phyloP scores from a whole-genome alignment of 345 rosid species.

The Camelina sativa region DNA sequence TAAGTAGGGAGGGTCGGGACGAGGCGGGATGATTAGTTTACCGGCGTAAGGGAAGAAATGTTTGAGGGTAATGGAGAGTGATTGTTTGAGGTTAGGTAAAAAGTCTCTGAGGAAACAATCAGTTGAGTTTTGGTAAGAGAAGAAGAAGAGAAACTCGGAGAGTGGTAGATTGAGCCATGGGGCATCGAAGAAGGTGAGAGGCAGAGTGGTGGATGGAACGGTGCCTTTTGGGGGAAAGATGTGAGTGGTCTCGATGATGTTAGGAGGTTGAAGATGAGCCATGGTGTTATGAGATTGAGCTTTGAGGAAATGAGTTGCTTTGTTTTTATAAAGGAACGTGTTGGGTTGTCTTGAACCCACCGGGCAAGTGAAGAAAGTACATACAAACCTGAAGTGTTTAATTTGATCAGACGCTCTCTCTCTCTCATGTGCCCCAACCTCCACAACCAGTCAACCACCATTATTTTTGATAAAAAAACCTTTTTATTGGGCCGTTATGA shows the following conservation, averaged over 20 bases:
- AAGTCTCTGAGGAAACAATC: conserved; percentile 38
- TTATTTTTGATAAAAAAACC: neutral
- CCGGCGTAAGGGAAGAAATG: conserved; percentile 55
- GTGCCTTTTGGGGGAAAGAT: conserved; percentile 49
- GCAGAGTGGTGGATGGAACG: conserved; percentile 43
- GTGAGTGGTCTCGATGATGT: conserved; percentile 37
- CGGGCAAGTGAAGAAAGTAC: conserved; percentile 32
- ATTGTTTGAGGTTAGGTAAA: conserved; percentile 52
- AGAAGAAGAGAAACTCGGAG: conserved; percentile 47
- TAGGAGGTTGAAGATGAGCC: conserved; percentile 13
- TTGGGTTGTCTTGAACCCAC: conserved; percentile 2
- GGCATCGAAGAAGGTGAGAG: conserved; percentile 52
- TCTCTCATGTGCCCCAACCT: conserved; percentile 20
- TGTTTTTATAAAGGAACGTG: neutral
- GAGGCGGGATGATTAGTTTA: conserved; percentile 37
- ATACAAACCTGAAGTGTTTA: no score
- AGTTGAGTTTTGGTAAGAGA: conserved; percentile 43
- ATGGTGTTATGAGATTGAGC: neutral
- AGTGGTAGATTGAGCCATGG: conserved; percentile 41
- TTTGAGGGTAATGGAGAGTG: conserved; percentile 53
- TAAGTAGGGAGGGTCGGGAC: conserved; percentile 41
- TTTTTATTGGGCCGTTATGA: no score
- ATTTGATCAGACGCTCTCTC: neutral
- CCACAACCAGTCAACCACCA: conserved; percentile 26
- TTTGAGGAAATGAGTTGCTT: neutral